These are phyloP conservation scores for Dioscorea dumetorum DNA, from an alignment of 106 monocot species.

Conservation along the genomic window DNA sequence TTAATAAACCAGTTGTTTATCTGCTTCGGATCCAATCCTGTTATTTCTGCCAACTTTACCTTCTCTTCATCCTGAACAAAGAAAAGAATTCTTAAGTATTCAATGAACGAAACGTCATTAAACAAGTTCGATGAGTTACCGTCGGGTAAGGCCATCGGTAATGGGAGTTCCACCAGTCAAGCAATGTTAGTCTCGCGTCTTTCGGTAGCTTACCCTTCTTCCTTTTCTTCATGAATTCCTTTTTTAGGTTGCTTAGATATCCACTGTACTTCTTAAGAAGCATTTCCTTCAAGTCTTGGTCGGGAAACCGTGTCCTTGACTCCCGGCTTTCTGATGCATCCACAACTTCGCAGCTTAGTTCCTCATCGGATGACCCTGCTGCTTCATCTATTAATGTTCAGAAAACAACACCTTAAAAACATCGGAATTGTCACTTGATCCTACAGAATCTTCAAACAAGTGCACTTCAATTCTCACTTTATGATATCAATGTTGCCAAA, in stretches of 20 bases:
- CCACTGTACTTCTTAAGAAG: constrained; percentile 77
- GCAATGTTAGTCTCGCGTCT: constrained; percentile 46
- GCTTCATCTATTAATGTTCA: constrained; percentile 33
- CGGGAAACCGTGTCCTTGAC: constrained; percentile 17
- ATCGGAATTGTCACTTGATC: no score
- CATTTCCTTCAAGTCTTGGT: constrained; percentile 61
- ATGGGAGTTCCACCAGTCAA: constrained; percentile 71
- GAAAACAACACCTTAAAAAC: background rate
- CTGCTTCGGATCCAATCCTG: constrained; percentile 63
- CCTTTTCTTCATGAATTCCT: constrained; percentile 71
- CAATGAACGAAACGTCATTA: background rate
- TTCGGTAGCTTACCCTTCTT: constrained; percentile 71
- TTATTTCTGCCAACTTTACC: constrained; percentile 43
- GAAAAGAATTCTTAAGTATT: background rate
- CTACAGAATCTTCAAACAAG: background rate
- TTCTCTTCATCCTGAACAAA: constrained; percentile 63
- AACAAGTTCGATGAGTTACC: constrained; percentile 13
- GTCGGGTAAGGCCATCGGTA: constrained; percentile 78
- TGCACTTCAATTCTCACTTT: no score
- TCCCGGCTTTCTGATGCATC: constrained; percentile 34
- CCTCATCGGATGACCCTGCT: constrained; percentile 61
- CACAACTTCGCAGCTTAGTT: constrained; percentile 32
- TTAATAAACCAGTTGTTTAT: constrained; percentile 85
- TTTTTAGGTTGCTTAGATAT: constrained; percentile 47
- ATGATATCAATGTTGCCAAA: no score